A percentile compares a stretch with the other conserved stretches of the same genome.
These are phyloP conservation scores for Paraurostyla sp. DNA, from an alignment of 73 alveolate genomes.

Conservation along the genomic window DNA sequence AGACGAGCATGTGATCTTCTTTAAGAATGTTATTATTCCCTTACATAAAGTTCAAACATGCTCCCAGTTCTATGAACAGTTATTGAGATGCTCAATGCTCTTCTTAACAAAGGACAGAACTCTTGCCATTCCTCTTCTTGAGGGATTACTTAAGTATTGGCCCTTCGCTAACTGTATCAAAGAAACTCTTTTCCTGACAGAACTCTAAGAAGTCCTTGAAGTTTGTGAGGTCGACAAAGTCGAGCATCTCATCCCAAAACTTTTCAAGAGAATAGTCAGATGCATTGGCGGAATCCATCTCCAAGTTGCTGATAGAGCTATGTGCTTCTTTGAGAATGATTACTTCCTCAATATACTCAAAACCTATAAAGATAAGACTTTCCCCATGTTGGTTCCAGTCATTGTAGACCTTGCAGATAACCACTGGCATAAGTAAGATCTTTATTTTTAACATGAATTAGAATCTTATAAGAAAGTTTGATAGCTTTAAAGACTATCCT, in stretches of 20 bases:
- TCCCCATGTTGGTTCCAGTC: constrained; percentile 89
- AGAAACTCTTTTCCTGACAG: constrained; percentile 88
- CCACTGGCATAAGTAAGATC: constrained; percentile 88
- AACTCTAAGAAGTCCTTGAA: constrained; percentile 82
- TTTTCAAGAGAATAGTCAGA: constrained; percentile 81
- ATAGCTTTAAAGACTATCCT: constrained; percentile 85
- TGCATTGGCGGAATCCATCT: constrained; percentile 88
- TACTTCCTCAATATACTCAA: constrained; percentile 82
- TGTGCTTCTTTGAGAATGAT: constrained; percentile 90
- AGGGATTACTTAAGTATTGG: constrained; percentile 93
- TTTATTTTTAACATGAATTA: neutral
- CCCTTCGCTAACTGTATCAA: constrained; percentile 96
- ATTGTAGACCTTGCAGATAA: constrained; percentile 86
- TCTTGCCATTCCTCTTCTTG: constrained; percentile 81
- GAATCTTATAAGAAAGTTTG: constrained; percentile 78
- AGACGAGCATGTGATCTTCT: constrained; percentile 86
- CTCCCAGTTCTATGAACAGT: constrained; percentile 79
- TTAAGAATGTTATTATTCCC: constrained; percentile 81
- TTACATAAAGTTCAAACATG: constrained; percentile 88
- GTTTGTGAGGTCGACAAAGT: constrained; percentile 81
- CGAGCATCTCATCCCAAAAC: constrained; percentile 55
- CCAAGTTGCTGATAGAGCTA: constrained; percentile 88
- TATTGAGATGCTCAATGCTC: constrained; percentile 83
- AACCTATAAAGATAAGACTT: constrained; percentile 85
- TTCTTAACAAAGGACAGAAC: constrained; percentile 84